phyloP scores from a whole-genome alignment of 176 grass and related monocot species.

The Alopecurus myosuroides region DNA sequence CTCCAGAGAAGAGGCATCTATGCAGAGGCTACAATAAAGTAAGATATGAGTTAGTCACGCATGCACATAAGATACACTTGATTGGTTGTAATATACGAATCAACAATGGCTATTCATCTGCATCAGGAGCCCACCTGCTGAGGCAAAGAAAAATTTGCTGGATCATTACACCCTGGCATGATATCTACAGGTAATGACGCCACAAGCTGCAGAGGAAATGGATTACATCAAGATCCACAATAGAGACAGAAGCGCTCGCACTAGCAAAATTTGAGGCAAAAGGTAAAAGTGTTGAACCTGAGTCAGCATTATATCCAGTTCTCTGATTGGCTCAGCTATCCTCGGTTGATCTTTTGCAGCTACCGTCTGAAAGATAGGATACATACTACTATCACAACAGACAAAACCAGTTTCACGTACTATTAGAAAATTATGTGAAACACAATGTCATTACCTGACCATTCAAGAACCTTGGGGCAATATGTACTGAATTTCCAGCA shows the following conservation, averaged over 20 bases:
- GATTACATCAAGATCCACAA: neutral
- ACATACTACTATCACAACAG: neutral
- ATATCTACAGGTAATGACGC: slow-evolving; percentile 88
- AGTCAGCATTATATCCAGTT: slow-evolving; percentile 93
- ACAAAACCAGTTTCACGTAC: neutral
- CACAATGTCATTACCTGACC: slow-evolving; percentile 55
- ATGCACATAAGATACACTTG: neutral
- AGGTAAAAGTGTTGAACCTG: slow-evolving; percentile 57
- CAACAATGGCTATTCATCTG: slow-evolving; percentile 20
- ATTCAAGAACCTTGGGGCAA: slow-evolving; percentile 64
- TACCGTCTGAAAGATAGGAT: slow-evolving; percentile 51
- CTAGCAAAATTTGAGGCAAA: neutral
- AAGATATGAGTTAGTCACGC: slow-evolving; percentile 24
- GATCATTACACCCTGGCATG: slow-evolving; percentile 84
- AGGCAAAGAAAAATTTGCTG: slow-evolving; percentile 93
- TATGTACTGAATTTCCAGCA: slow-evolving; percentile 82
- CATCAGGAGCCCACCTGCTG: slow-evolving; percentile 58
- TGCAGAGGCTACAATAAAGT: slow-evolving; percentile 63
- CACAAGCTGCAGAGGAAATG: slow-evolving; percentile 59
- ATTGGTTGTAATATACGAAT: neutral
- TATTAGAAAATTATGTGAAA: slow-evolving; percentile 1
- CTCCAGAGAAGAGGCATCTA: slow-evolving; percentile 87
- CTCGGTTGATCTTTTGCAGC: slow-evolving; percentile 80
- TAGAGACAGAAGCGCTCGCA: neutral
- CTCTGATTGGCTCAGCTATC: slow-evolving; percentile 89